Evolutionary conservation across 345 rosid genomes (phyloP).

Genomic region (Triadica sebifera): DNA sequence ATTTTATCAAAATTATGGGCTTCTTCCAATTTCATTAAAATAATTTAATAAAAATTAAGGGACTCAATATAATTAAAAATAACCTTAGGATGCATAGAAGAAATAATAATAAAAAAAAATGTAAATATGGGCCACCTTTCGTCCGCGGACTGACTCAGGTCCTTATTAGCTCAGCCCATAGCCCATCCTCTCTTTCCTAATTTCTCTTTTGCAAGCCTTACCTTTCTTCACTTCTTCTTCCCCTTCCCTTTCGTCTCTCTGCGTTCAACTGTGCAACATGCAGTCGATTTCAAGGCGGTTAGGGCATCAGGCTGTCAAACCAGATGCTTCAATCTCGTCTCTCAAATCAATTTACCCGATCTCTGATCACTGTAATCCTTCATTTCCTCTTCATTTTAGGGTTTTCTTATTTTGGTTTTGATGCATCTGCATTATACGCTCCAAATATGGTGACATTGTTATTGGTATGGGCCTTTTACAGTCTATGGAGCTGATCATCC

Average conservation of each 20-base stretch:
- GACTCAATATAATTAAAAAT: too few species aligned
- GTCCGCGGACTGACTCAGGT: too few species aligned
- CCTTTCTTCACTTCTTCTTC: slow-evolving; percentile 5
- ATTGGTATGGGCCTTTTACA: slow-evolving; percentile 21
- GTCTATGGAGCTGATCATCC: slow-evolving; percentile 58
- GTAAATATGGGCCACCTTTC: too few species aligned
- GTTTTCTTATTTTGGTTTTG: background rate
- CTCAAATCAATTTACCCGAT: slow-evolving; percentile 53
- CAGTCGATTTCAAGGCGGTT: slow-evolving; percentile 71
- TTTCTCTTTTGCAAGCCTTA: background rate
- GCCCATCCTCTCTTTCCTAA: background rate
- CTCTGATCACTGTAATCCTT: slow-evolving; percentile 41
- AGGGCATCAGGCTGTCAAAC: slow-evolving; percentile 47
- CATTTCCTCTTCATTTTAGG: slow-evolving; percentile 4
- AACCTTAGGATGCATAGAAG: too few species aligned
- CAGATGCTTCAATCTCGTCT: slow-evolving; percentile 42
- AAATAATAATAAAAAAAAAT: too few species aligned
- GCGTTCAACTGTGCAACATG: slow-evolving; percentile 41
- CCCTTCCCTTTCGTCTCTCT: slow-evolving; percentile 18
- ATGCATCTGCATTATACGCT: background rate
- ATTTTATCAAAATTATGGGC: too few species aligned
- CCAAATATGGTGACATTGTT: background rate
- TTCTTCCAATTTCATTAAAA: too few species aligned
- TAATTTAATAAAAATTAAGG: too few species aligned
- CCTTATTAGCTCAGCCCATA: background rate